These are phyloP conservation scores for Lyophyllum atratum DNA, from an alignment of 768 basidiomycete genomes.

Conservation along the genomic window DNA sequence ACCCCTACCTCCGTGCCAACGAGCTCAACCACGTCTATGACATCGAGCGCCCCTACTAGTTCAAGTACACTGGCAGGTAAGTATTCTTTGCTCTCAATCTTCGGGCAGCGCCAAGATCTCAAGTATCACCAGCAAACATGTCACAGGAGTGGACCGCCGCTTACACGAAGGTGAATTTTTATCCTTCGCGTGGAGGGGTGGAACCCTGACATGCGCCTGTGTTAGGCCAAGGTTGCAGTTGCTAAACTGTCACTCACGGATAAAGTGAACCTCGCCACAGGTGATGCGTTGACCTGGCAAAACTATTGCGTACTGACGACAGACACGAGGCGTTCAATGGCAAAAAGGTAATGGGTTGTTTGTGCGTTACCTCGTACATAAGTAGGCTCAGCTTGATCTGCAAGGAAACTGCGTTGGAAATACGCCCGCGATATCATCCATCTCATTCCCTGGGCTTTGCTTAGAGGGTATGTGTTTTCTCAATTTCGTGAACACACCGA, in stretches of 20 bases:
- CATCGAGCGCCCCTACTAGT: conserved; percentile 23
- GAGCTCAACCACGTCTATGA: conserved; percentile 20
- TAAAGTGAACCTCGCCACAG: conserved; percentile 59
- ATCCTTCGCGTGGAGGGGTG: neutral
- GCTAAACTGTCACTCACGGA: conserved; percentile 54
- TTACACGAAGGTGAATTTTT: conserved; percentile 45
- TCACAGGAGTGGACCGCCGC: conserved; percentile 57
- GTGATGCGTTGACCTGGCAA: conserved; percentile 21
- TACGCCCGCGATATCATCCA: conserved; percentile 45
- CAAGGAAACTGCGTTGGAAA: conserved; percentile 52
- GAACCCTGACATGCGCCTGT: neutral
- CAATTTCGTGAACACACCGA: neutral
- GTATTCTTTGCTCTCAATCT: neutral
- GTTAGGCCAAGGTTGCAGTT: conserved; percentile 49
- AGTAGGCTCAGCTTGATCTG: neutral
- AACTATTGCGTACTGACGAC: neutral
- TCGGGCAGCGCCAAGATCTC: neutral
- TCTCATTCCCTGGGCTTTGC: conserved; percentile 52
- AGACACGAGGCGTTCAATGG: conserved; percentile 42
- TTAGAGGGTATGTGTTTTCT: conserved; percentile 38
- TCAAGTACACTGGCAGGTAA: conserved; percentile 22
- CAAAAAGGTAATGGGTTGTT: conserved; percentile 29
- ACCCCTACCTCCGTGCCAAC: conserved; percentile 19
- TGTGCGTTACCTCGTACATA: neutral
- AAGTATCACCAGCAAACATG: conserved; percentile 31